A percentile compares a stretch with the other conserved stretches of the same genome.
These are phyloP conservation scores for Rhodotorula diobovata DNA, from an alignment of 768 basidiomycete species.

Conservation along the genomic window DNA sequence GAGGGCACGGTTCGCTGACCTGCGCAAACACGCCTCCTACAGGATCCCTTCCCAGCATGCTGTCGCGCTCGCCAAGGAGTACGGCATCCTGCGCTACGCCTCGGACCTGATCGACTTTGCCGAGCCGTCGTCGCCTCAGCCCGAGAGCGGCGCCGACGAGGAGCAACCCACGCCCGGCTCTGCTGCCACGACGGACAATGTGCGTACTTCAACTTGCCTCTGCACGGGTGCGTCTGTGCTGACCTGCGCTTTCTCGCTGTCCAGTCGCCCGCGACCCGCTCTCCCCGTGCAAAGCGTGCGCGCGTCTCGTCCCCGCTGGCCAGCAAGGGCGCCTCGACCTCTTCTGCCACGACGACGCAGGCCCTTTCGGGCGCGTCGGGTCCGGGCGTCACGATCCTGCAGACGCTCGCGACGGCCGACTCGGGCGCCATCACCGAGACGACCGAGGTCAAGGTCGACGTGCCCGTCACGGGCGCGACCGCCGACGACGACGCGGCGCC, in stretches of 20 bases:
- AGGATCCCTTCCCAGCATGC: slow-evolving; percentile 39
- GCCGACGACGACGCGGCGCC: slow-evolving; percentile 5
- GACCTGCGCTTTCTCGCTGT: too few species aligned
- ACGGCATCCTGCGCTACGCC: slow-evolving; percentile 37
- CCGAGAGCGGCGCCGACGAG: background rate
- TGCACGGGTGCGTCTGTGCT: too few species aligned
- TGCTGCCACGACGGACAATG: background rate
- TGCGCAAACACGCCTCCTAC: background rate
- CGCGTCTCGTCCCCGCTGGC: slow-evolving; percentile 26
- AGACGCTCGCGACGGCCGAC: slow-evolving; percentile 26
- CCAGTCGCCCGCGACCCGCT: slow-evolving; percentile 24
- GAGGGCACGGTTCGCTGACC: too few species aligned
- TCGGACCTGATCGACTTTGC: slow-evolving; percentile 32
- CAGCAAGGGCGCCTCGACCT: slow-evolving; percentile 4
- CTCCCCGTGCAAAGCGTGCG: slow-evolving; percentile 33
- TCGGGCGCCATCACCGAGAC: slow-evolving; percentile 33
- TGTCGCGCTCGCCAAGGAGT: slow-evolving; percentile 32
- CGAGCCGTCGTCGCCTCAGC: background rate
- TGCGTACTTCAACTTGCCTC: background rate
- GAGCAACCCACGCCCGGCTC: slow-evolving; percentile 2
- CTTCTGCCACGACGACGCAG: background rate
- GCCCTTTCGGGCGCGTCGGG: slow-evolving; percentile 27
- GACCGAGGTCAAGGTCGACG: slow-evolving; percentile 39
- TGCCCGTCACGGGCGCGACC: slow-evolving; percentile 10
- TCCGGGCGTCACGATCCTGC: slow-evolving; percentile 32